Conservation (phyloP, 179 eudicot genomes). For the Beta corolliflora region DNA sequence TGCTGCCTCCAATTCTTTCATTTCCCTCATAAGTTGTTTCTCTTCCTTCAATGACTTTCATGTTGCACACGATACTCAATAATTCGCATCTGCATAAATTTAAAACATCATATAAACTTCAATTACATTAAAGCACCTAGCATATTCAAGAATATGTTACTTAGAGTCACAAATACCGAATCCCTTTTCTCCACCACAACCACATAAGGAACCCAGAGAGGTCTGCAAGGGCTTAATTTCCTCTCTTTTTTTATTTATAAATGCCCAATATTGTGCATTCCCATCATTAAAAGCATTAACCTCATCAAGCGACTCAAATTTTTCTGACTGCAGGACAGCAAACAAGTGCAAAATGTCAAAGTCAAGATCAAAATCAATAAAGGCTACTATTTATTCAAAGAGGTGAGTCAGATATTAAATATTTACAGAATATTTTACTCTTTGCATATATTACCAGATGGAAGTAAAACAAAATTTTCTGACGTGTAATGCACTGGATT, state of each 20-base stretch:
- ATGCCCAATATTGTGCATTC: constrained; percentile 43
- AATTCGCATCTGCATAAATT: constrained; percentile 63
- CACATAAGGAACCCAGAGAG: constrained; percentile 73
- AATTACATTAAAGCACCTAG: constrained; percentile 1
- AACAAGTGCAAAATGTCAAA: constrained; percentile 1
- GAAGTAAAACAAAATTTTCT: too few relatives aligned
- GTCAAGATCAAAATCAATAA: neutral
- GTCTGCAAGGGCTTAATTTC: constrained; percentile 68
- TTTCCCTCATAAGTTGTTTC: constrained; percentile 30
- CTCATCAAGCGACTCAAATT: constrained; percentile 45
- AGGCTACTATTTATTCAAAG: neutral
- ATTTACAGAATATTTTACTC: too few relatives aligned
- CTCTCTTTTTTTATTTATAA: constrained; percentile 59
- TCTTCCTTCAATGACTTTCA: constrained; percentile 83
- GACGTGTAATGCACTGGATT: too few relatives aligned
- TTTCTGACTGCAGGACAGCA: constrained; percentile 46
- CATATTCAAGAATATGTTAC: neutral
- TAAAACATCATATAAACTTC: neutral
- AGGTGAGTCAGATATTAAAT: neutral
- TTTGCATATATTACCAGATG: too few relatives aligned
- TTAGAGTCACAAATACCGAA: constrained; percentile 51
- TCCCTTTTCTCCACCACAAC: constrained; percentile 58
- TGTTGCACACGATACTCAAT: constrained; percentile 80
- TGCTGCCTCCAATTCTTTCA: too few relatives aligned
- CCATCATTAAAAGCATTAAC: constrained; percentile 47